Percentiles rank a stretch among this genome's conserved stretches.
Conservation (phyloP, 1,284 basidiomycete species). For the Ceratobasidium sp. region DNA sequence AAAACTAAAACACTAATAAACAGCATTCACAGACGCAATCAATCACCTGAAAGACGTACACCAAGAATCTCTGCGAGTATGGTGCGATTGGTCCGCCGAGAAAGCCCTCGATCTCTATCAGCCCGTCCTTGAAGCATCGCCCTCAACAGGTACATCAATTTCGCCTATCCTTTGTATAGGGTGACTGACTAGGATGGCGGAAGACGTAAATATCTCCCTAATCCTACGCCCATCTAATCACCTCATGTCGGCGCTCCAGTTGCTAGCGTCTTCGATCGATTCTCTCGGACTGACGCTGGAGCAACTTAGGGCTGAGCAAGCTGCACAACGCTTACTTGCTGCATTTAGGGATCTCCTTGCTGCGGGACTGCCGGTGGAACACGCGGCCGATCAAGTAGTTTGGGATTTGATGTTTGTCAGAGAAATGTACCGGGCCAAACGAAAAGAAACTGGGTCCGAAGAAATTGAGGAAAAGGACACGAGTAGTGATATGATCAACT, state of each 20-base stretch:
- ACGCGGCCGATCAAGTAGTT: conserved; percentile 53
- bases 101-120: conserved; percentile 48
- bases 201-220: conserved; percentile 49
- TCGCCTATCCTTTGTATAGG: background rate
- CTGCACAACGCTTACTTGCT: conserved; percentile 56
- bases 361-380: conserved; percentile 46
- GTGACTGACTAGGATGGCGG: background rate
- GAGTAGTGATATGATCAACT: conserved; percentile 25
- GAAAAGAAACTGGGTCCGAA: conserved; percentile 54
- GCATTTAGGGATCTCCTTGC: conserved; percentile 35
- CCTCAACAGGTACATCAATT: conserved; percentile 19
- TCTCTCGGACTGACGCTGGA: conserved; percentile 61
- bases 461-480: conserved; percentile 9
- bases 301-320: conserved; percentile 55
- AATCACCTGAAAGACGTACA: conserved; percentile 59
- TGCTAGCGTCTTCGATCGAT: conserved; percentile 68
- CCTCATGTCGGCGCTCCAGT: conserved; percentile 68
- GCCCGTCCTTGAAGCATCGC: conserved; percentile 23
- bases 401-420: conserved; percentile 66
- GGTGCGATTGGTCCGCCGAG: conserved; percentile 64
- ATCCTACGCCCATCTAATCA: conserved; percentile 65
- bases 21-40: conserved; percentile 62
- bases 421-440: conserved; percentile 59
- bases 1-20: background rate
- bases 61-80: conserved; percentile 63